Evolutionary conservation across 208 protist species (phyloP).

Genomic region (Wallacemonas sp.): DNA sequence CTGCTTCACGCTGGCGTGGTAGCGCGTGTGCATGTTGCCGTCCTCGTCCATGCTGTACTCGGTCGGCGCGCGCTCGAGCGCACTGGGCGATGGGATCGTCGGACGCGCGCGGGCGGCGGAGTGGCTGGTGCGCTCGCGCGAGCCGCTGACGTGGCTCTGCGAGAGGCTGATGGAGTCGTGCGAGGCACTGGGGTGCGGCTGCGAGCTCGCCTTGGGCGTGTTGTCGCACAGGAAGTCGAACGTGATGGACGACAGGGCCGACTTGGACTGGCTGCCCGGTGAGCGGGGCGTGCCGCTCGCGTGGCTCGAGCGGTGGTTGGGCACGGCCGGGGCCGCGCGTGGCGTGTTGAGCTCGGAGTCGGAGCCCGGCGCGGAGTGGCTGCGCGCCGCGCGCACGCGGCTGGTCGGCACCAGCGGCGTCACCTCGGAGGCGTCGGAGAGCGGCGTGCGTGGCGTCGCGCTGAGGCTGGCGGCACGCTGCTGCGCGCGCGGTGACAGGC

Average conservation of each 20-base stretch:
- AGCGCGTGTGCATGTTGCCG: conserved; percentile 33
- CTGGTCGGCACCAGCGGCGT: conserved; percentile 28
- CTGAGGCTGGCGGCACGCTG: conserved; percentile 36
- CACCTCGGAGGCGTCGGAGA: conserved; percentile 5
- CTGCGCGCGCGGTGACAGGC: conserved; percentile 45
- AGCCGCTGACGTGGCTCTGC: no score
- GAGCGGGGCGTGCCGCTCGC: conserved; percentile 24
- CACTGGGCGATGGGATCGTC: conserved; percentile 45
- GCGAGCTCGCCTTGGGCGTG: no score
- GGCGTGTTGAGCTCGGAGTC: conserved; percentile 16
- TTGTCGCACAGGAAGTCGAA: no score
- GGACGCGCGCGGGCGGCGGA: conserved; percentile 29
- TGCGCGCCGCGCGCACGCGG: conserved; percentile 22
- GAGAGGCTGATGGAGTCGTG: conserved; percentile 24
- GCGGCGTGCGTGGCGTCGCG: conserved; percentile 27
- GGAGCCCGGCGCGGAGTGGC: conserved; percentile 15
- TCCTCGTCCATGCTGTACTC: conserved; percentile 40
- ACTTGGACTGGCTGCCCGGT: no score
- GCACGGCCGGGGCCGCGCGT: conserved; percentile 5
- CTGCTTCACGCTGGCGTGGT: conserved; percentile 41
- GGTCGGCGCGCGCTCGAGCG: conserved; percentile 38
- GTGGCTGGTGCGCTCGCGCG: conserved; percentile 12
- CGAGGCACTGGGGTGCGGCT: conserved; percentile 5
- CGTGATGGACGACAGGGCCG: no score
- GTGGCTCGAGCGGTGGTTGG: conserved; percentile 10